A percentile compares a stretch with the other conserved stretches of the same genome.
phyloP scores from a whole-genome alignment of 768 basidiomycete genomes.

The Cystofilobasidium ferigula region DNA sequence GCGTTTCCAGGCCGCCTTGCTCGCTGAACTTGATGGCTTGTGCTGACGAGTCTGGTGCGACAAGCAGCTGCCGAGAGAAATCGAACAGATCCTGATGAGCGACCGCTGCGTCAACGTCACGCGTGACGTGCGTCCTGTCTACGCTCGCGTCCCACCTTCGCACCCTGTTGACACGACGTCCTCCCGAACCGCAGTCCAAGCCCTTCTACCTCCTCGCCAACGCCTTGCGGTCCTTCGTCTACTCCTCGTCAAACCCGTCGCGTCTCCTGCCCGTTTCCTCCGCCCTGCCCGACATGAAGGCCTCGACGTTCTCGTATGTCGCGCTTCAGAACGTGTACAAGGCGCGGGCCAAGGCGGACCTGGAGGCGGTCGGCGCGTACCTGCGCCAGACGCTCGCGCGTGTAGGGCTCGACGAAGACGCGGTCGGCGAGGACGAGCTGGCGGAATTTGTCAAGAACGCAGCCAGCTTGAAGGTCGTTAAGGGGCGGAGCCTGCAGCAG shows the following conservation, averaged over 20 bases:
- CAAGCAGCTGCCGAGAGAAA: constrained; percentile 55
- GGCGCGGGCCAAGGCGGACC: constrained; percentile 46
- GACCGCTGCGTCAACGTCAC: constrained; percentile 45
- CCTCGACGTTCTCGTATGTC: constrained; percentile 72
- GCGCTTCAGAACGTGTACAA: constrained; percentile 78
- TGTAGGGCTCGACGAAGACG: constrained; percentile 32
- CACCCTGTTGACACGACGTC: background rate
- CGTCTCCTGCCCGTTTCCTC: constrained; percentile 66
- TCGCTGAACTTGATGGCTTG: too few species aligned
- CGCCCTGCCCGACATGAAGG: constrained; percentile 90
- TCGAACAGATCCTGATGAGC: constrained; percentile 54
- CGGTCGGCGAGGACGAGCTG: constrained; percentile 35
- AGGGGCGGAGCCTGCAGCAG: constrained; percentile 35
- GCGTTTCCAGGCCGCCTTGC: constrained; percentile 14
- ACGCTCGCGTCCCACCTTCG: too few species aligned
- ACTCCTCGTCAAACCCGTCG: constrained; percentile 34
- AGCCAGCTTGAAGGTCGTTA: constrained; percentile 36
- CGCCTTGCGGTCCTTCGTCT: constrained; percentile 56
- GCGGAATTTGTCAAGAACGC: constrained; percentile 41
- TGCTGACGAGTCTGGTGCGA: background rate
- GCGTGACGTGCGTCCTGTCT: constrained; percentile 37
- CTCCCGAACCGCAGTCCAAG: constrained; percentile 40
- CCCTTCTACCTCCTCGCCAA: constrained; percentile 70
- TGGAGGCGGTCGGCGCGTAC: constrained; percentile 29
- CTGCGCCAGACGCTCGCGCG: constrained; percentile 29